A percentile compares a stretch with the other conserved stretches of the same genome.
Evolutionary conservation across 1,284 basidiomycete genomes (phyloP).

Genomic region (Boletellus dicymbophilus): DNA sequence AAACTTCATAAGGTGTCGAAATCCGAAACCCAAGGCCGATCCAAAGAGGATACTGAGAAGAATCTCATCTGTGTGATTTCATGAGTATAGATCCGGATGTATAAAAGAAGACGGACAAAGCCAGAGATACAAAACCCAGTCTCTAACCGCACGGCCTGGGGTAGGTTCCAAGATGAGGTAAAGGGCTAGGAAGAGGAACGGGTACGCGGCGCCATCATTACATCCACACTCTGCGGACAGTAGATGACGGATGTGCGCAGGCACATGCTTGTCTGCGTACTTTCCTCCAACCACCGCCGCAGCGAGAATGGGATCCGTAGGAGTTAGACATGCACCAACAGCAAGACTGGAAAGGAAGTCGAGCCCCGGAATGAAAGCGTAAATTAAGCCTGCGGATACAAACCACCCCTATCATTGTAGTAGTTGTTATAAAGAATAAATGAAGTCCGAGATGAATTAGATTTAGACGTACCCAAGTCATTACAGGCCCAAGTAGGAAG

Average conservation of each 20-base stretch:
- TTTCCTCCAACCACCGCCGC: constrained; percentile 94
- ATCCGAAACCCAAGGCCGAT: constrained; percentile 75
- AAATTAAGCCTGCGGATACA: constrained; percentile 87
- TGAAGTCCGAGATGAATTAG: constrained; percentile 8
- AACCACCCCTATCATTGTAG: constrained; percentile 89
- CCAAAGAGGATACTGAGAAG: constrained; percentile 83
- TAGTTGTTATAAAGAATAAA: constrained; percentile 4
- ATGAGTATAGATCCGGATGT: constrained; percentile 5
- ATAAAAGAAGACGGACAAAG: constrained; percentile 56
- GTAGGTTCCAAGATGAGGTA: constrained; percentile 78
- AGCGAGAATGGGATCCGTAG: constrained; percentile 94
- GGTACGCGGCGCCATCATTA: constrained; percentile 96
- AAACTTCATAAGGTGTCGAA: constrained; percentile 95
- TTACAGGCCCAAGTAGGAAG: constrained; percentile 87
- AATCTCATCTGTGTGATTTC: constrained; percentile 67
- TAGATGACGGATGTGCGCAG: constrained; percentile 90
- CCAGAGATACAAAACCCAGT: constrained; percentile 88
- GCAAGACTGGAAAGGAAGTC: constrained; percentile 87
- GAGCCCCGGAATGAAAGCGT: constrained; percentile 84
- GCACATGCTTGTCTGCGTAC: constrained; percentile 98
- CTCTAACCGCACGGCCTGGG: constrained; percentile 67
- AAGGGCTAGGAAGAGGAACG: constrained; percentile 92
- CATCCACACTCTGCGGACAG: constrained; percentile 92
- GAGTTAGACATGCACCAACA: constrained; percentile 93
- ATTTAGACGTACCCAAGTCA: constrained; percentile 82